Conservation (phyloP, 2,329 filamentous ascomycete species). For the Botrytis hyacinthi region DNA sequence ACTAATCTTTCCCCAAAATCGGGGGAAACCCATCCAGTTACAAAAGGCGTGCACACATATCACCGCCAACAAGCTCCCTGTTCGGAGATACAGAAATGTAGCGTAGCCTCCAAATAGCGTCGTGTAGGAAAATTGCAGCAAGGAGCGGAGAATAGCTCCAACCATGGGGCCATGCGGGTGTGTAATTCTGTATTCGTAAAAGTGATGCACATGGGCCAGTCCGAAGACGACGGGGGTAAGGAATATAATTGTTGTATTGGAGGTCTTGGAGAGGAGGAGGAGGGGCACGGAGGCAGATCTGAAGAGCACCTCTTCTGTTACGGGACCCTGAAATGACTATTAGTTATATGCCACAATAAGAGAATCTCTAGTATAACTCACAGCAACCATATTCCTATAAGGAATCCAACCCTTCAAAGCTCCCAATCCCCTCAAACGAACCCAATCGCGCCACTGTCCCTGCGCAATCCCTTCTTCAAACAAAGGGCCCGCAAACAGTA, state of each 20-base stretch:
- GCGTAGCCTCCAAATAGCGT: slow-evolving; percentile 92
- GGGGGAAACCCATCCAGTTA: slow-evolving; percentile 86
- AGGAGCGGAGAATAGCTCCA: slow-evolving; percentile 65
- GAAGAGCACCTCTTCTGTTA: slow-evolving; percentile 93
- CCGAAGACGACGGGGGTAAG: slow-evolving; percentile 87
- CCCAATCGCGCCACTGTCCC: slow-evolving; percentile 64
- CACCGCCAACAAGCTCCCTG: slow-evolving; percentile 74
- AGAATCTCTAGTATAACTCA: slow-evolving; percentile 46
- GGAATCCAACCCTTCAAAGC: slow-evolving; percentile 71
- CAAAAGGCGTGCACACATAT: slow-evolving; percentile 83
- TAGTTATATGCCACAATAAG: background rate
- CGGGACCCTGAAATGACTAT: slow-evolving; percentile 57
- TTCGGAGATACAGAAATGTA: slow-evolving; percentile 83
- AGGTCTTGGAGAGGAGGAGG: slow-evolving; percentile 65
- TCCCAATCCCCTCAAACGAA: slow-evolving; percentile 53
- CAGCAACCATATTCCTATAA: slow-evolving; percentile 84
- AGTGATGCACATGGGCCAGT: slow-evolving; percentile 90
- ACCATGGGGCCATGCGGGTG: slow-evolving; percentile 66
- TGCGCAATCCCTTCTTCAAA: slow-evolving; percentile 77
- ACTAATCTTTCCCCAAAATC: slow-evolving; percentile 75
- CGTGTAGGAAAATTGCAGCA: slow-evolving; percentile 87
- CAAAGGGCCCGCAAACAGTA: slow-evolving; percentile 81
- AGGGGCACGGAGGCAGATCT: slow-evolving; percentile 82
- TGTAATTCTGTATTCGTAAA: slow-evolving; percentile 87
- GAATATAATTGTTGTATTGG: slow-evolving; percentile 62